A percentile compares a stretch with the other conserved stretches of the same genome.
phyloP scores from a whole-genome alignment of 805 yeast species.

The Scheffersomyces stipitis region DNA sequence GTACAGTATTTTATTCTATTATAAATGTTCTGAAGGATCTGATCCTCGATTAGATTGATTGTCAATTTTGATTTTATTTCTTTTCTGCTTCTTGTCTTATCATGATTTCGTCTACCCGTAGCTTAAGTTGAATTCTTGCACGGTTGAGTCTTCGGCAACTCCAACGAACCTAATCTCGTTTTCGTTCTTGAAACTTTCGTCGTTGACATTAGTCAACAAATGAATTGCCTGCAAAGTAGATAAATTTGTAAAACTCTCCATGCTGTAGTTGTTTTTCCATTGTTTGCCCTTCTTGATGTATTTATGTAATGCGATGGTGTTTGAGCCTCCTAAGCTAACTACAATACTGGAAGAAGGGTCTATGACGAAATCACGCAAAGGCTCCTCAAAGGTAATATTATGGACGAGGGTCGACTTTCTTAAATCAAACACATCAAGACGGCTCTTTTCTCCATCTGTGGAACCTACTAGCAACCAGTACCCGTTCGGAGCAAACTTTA shows the following conservation, averaged over 20 bases:
- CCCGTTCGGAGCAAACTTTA: constrained; percentile 63
- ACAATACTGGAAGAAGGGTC: constrained; percentile 39
- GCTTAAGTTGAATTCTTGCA: constrained; percentile 4
- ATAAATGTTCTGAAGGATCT: too few relatives aligned
- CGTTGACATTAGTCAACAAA: constrained; percentile 5
- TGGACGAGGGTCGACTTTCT: constrained; percentile 36
- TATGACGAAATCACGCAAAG: constrained; percentile 22
- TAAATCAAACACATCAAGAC: constrained; percentile 48
- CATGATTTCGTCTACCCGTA: too few relatives aligned
- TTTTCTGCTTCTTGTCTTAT: too few relatives aligned
- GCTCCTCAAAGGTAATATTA: constrained; percentile 23
- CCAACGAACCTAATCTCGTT: constrained; percentile 7
- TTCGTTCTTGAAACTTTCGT: constrained; percentile 4
- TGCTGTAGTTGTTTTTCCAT: constrained; percentile 24
- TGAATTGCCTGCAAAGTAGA: constrained; percentile 1
- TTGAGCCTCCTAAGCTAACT: constrained; percentile 16
- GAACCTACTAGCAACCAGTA: constrained; percentile 51
- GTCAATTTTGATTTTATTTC: too few relatives aligned
- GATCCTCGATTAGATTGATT: too few relatives aligned
- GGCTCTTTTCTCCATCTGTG: constrained; percentile 15
- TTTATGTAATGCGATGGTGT: constrained; percentile 28
- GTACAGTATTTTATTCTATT: too few relatives aligned
- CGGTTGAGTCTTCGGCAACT: constrained; percentile 2
- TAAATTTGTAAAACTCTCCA: constrained; percentile 1
- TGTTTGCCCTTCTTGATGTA: constrained; percentile 40